Evolutionary conservation across 2,329 filamentous ascomycete species (phyloP).

Genomic region (Tolypocladium inflatum): DNA sequence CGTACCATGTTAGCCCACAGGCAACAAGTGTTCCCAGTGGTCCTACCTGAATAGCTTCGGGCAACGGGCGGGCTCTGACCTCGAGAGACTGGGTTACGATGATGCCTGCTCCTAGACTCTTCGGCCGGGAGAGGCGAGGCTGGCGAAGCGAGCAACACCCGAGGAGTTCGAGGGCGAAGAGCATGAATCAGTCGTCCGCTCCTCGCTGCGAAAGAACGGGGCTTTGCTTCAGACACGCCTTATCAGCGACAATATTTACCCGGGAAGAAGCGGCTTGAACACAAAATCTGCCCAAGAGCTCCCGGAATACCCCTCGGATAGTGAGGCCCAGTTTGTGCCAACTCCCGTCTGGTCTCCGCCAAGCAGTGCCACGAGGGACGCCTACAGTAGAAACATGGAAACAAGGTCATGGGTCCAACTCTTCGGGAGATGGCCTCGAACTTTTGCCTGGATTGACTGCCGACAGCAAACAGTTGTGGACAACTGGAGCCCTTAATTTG

Average conservation of each 20-base stretch:
- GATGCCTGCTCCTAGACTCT: background rate
- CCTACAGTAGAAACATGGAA: background rate
- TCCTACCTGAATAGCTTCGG: background rate
- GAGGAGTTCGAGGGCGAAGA: background rate
- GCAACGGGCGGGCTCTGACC: background rate
- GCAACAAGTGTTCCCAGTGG: background rate
- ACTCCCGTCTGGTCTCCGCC: background rate
- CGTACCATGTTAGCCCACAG: background rate
- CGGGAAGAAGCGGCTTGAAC: background rate
- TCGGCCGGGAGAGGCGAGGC: too few species aligned
- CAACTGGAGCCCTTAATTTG: background rate
- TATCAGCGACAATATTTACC: background rate
- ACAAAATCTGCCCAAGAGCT: background rate
- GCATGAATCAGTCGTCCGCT: background rate
- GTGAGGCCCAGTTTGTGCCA: background rate
- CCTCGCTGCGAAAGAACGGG: too few species aligned
- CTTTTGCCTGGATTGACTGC: background rate
- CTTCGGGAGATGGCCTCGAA: background rate
- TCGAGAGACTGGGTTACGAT: background rate
- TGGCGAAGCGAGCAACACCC: too few species aligned
- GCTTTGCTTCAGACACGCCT: background rate
- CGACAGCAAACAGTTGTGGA: background rate
- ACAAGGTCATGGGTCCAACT: background rate
- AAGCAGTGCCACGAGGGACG: background rate
- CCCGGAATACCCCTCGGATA: too few species aligned